Conservation (phyloP, 2,329 filamentous ascomycete species). For the Xylaria polymorpha region DNA sequence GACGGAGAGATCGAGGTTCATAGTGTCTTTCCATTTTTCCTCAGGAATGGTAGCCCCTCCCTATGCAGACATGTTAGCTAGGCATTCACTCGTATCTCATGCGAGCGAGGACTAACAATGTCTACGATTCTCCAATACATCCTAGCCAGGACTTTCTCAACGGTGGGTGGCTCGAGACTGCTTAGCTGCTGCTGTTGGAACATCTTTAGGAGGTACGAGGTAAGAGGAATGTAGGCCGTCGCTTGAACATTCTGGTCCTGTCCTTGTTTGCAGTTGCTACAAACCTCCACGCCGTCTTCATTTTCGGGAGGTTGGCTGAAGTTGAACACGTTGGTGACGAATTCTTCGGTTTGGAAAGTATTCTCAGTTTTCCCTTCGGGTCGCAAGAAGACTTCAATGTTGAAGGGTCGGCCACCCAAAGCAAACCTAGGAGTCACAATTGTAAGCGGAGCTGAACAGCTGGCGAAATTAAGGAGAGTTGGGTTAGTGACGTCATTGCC, state of each 20-base stretch:
- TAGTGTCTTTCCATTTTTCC: conserved; percentile 31
- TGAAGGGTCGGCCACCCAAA: conserved; percentile 35
- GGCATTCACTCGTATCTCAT: neutral
- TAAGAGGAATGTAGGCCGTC: conserved; percentile 35
- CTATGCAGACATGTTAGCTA: conserved; percentile 26
- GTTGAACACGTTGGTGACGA: conserved; percentile 38
- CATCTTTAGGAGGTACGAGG: conserved; percentile 35
- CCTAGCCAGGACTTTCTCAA: conserved; percentile 33
- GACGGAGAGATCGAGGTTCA: conserved; percentile 31
- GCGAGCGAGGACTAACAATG: conserved; percentile 23
- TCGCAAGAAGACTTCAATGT: conserved; percentile 35
- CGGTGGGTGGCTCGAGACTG: conserved; percentile 26
- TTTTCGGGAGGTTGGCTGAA: conserved; percentile 35
- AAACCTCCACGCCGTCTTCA: conserved; percentile 34
- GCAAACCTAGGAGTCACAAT: conserved; percentile 29
- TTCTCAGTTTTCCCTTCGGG: conserved; percentile 28
- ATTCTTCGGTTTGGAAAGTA: conserved; percentile 30
- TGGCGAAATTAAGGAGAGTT: neutral
- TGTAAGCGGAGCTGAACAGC: neutral
- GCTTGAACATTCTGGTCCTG: conserved; percentile 29
- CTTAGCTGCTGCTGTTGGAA: conserved; percentile 33
- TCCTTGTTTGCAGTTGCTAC: conserved; percentile 36
- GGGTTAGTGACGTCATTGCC: too few species aligned
- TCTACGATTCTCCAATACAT: conserved; percentile 38
- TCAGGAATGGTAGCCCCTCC: conserved; percentile 22